phyloP scores from a whole-genome alignment of 106 monocot genomes.

The Alisma plantagoaquatica region DNA sequence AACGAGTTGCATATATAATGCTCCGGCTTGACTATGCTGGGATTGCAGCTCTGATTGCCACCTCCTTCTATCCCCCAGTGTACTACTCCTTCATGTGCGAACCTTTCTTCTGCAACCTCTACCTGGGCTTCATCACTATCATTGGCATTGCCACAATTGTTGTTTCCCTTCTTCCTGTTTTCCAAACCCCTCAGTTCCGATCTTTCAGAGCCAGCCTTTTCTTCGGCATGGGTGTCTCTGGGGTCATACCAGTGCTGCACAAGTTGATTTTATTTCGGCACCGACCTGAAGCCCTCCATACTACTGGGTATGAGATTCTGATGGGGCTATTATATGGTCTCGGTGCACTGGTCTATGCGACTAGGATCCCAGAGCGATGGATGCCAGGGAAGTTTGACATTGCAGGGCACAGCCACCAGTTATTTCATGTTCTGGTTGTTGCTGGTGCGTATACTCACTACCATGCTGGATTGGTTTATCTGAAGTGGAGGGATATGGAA shows the following conservation, averaged over 20 bases:
- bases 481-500: constrained; percentile 88
- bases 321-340: constrained; percentile 86
- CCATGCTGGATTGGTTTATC: constrained; percentile 71
- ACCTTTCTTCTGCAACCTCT: constrained; percentile 81
- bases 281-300: constrained; percentile 71
- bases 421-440: constrained; percentile 93
- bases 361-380: constrained; percentile 84
- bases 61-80: constrained; percentile 94
- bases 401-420: constrained; percentile 93
- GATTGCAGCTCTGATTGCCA: constrained; percentile 83
- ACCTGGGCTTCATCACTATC: constrained; percentile 66
- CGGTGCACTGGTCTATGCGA: constrained; percentile 82
- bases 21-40: constrained; percentile 92
- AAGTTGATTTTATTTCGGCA: constrained; percentile 61
- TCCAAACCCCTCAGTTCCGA: constrained; percentile 71
- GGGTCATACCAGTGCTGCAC: constrained; percentile 76
- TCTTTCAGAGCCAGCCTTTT: constrained; percentile 61
- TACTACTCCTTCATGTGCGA: constrained; percentile 99
- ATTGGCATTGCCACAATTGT: constrained; percentile 59
- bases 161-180: constrained; percentile 60
- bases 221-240: constrained; percentile 92
- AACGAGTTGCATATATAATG: constrained; percentile 82
- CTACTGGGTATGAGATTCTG: constrained; percentile 69
- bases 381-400: constrained; percentile 92
- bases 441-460: constrained; percentile 84